phyloP scores from a whole-genome alignment of 1,284 basidiomycete species.

The Fistulina hepatica region DNA sequence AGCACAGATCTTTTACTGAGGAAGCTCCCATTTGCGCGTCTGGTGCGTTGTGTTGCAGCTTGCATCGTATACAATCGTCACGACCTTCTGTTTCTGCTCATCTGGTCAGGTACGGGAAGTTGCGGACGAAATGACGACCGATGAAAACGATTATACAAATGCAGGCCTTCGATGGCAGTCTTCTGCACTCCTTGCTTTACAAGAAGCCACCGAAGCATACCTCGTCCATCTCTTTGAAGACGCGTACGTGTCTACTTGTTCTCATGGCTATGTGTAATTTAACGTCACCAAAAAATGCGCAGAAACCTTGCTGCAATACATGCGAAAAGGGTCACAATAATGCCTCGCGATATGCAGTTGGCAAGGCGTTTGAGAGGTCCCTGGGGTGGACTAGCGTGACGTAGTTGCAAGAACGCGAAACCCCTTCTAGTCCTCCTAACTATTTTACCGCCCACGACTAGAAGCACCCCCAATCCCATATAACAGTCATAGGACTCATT shows the following conservation, averaged over 20 bases:
- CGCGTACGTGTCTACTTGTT: slow-evolving; percentile 52
- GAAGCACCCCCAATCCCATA: too few relatives aligned
- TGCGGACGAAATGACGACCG: slow-evolving; percentile 75
- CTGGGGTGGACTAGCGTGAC: slow-evolving; percentile 55
- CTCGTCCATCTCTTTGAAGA: slow-evolving; percentile 94
- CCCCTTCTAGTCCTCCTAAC: too few relatives aligned
- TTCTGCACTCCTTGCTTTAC: slow-evolving; percentile 80
- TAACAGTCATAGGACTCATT: too few relatives aligned
- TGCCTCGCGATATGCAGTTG: slow-evolving; percentile 95
- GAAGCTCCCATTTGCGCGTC: slow-evolving; percentile 84
- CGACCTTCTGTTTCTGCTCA: slow-evolving; percentile 1
- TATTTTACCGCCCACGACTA: too few relatives aligned
- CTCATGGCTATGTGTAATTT: slow-evolving; percentile 7
- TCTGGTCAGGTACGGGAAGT: slow-evolving; percentile 77
- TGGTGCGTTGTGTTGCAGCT: slow-evolving; percentile 49
- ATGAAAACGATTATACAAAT: slow-evolving; percentile 50
- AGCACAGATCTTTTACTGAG: slow-evolving; percentile 80
- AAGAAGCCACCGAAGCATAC: slow-evolving; percentile 92
- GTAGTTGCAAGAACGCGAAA: slow-evolving; percentile 17
- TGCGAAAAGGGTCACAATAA: slow-evolving; percentile 96
- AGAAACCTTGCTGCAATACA: slow-evolving; percentile 96
- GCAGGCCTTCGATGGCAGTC: slow-evolving; percentile 81
- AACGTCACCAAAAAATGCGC: slow-evolving; percentile 2
- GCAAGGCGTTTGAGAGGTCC: slow-evolving; percentile 88
- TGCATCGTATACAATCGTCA: background rate